Conservation (phyloP, 108 stramenopile genomes). For the Skeletonema potamos region DNA sequence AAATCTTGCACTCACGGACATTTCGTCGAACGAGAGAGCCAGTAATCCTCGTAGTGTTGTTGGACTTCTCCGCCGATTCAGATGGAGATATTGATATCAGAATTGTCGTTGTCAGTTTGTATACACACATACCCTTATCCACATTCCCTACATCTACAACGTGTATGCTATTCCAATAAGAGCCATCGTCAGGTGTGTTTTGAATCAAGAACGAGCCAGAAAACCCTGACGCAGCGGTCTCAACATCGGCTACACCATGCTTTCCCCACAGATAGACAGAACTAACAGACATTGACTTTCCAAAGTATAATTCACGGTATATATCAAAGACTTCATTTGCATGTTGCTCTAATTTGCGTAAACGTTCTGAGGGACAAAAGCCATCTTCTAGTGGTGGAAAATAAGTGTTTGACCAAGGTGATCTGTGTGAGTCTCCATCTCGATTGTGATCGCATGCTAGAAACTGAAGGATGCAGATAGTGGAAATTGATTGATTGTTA, state of each 20-base stretch:
- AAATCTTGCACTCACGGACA: constrained; percentile 7
- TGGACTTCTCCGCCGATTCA: background rate
- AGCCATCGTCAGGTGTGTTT: constrained; percentile 55
- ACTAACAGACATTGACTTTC: constrained; percentile 64
- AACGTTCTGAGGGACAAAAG: constrained; percentile 23
- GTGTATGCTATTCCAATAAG: constrained; percentile 91
- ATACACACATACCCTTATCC: constrained; percentile 27
- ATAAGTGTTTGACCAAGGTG: constrained; percentile 63
- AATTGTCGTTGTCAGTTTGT: constrained; percentile 85
- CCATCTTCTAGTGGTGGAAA: constrained; percentile 27
- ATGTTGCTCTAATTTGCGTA: constrained; percentile 50
- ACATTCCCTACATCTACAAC: constrained; percentile 69
- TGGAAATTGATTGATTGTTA: background rate
- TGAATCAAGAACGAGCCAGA: constrained; percentile 89
- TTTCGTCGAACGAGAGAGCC: constrained; percentile 25
- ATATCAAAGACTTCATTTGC: constrained; percentile 93
- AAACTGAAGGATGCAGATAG: constrained; percentile 16
- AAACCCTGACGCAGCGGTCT: constrained; percentile 31
- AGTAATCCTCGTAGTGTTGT: constrained; percentile 14
- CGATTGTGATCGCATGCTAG: constrained; percentile 49
- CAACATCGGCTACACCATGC: too few species aligned
- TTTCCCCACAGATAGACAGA: constrained; percentile 90
- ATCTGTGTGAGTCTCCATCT: constrained; percentile 47
- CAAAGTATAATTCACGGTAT: constrained; percentile 92
- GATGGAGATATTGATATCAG: constrained; percentile 54